A percentile compares a stretch with the other conserved stretches of the same genome.
These are phyloP conservation scores for Arbutus unedo DNA, from an alignment of 148 eudicot species.

Conservation along the genomic window DNA sequence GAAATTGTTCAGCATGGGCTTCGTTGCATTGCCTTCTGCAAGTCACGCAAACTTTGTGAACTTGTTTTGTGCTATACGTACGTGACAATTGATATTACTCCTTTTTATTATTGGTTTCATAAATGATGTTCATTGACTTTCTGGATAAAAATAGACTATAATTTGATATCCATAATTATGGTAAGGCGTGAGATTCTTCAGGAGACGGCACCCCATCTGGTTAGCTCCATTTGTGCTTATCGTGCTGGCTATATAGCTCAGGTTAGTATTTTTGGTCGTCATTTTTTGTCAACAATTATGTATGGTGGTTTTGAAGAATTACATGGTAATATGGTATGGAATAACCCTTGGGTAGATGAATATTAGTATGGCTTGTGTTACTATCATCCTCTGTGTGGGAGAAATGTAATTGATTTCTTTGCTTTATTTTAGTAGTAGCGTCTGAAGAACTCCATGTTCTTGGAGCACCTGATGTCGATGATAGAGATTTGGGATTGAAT, in stretches of 20 bases:
- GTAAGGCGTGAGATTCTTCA: constrained; percentile 87
- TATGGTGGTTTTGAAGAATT: neutral
- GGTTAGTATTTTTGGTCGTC: constrained; percentile 38
- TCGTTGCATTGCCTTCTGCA: constrained; percentile 93
- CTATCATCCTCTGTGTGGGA: neutral
- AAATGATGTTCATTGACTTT: neutral
- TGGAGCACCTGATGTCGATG: neutral
- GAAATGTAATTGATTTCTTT: neutral
- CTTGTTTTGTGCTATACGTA: constrained; percentile 91
- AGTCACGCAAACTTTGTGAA: constrained; percentile 95
- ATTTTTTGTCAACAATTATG: constrained; percentile 12
- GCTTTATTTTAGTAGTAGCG: constrained; percentile 4
- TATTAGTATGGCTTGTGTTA: neutral
- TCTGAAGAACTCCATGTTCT: neutral
- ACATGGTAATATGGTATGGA: neutral
- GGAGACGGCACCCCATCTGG: constrained; percentile 73
- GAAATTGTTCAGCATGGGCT: constrained; percentile 96
- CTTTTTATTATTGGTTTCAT: constrained; percentile 8
- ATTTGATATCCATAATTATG: constrained; percentile 23
- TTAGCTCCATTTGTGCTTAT: constrained; percentile 64
- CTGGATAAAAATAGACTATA: neutral
- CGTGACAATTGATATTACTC: constrained; percentile 31
- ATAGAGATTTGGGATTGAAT: neutral
- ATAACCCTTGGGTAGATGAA: neutral
- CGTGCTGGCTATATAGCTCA: constrained; percentile 89